phyloP scores from a whole-genome alignment of 805 yeast species.

The Candida boidinii region DNA sequence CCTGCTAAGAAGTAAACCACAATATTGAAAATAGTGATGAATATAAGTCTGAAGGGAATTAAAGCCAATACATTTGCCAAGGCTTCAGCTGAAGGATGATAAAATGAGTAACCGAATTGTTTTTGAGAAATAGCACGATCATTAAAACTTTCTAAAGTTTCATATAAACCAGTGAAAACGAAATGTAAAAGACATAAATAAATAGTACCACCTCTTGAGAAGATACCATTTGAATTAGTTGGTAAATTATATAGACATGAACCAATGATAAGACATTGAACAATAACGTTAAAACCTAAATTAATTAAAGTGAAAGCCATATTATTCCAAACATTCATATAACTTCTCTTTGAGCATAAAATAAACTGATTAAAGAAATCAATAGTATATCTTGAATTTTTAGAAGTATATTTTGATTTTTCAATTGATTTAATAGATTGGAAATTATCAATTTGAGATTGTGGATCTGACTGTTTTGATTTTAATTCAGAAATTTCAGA shows the following conservation, averaged over 20 bases:
- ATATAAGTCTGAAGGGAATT: constrained; percentile 46
- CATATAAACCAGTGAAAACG: constrained; percentile 54
- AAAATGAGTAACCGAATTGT: constrained; percentile 55
- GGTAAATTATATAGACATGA: constrained; percentile 49
- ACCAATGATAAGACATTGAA: constrained; percentile 52
- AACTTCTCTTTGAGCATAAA: constrained; percentile 45
- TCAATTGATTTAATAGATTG: constrained; percentile 22
- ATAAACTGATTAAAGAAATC: constrained; percentile 41
- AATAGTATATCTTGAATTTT: constrained; percentile 28
- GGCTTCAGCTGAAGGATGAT: constrained; percentile 61
- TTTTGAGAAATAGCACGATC: constrained; percentile 57
- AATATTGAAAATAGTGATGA: constrained; percentile 37
- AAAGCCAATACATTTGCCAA: constrained; percentile 48
- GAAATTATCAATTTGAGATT: constrained; percentile 24
- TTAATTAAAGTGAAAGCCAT: constrained; percentile 41
- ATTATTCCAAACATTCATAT: constrained; percentile 6
- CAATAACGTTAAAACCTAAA: constrained; percentile 41
- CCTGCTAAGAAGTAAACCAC: constrained; percentile 45
- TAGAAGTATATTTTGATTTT: constrained; percentile 31
- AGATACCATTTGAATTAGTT: constrained; percentile 43
- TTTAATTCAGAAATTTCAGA: constrained; percentile 25
- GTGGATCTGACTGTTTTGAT: constrained; percentile 18
- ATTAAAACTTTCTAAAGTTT: constrained; percentile 48
- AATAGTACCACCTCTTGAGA: constrained; percentile 54
- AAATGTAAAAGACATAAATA: constrained; percentile 54